Evolutionary conservation across 495 filamentous ascomycete genomes (phyloP).

Genomic region (Oidiodendron maius): DNA sequence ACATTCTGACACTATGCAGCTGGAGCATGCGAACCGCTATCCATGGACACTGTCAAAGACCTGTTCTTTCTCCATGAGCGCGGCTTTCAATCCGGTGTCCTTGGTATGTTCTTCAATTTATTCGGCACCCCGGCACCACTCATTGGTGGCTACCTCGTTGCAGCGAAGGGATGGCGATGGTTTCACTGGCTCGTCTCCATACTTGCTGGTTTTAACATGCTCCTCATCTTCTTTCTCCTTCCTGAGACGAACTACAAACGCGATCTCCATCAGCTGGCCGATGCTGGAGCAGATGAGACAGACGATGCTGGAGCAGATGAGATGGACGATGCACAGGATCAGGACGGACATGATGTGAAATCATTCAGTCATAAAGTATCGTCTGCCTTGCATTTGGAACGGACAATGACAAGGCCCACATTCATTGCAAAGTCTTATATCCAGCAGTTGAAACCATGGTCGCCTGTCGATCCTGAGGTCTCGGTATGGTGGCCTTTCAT

Average conservation of each 20-base stretch:
- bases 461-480: too few species aligned
- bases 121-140: conserved; percentile 33
- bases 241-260: background rate
- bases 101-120: conserved; percentile 30
- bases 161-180: conserved; percentile 33
- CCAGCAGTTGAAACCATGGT: too few species aligned
- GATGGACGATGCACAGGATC: too few species aligned
- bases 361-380: too few species aligned
- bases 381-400: too few species aligned
- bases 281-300: background rate
- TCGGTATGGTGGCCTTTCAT: too few species aligned
- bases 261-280: background rate
- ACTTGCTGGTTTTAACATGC: background rate
- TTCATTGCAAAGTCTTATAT: too few species aligned
- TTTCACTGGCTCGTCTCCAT: conserved; percentile 22
- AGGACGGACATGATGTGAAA: too few species aligned
- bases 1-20: background rate
- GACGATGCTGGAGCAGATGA: too few species aligned
- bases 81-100: conserved; percentile 34
- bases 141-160: conserved; percentile 34
- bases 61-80: conserved; percentile 37
- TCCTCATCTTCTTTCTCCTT: conserved; percentile 1
- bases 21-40: background rate
- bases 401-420: too few species aligned
- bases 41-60: conserved; percentile 28